These are phyloP conservation scores for Termitomyces sp. DNA, from an alignment of 768 basidiomycete genomes.

Conservation along the genomic window DNA sequence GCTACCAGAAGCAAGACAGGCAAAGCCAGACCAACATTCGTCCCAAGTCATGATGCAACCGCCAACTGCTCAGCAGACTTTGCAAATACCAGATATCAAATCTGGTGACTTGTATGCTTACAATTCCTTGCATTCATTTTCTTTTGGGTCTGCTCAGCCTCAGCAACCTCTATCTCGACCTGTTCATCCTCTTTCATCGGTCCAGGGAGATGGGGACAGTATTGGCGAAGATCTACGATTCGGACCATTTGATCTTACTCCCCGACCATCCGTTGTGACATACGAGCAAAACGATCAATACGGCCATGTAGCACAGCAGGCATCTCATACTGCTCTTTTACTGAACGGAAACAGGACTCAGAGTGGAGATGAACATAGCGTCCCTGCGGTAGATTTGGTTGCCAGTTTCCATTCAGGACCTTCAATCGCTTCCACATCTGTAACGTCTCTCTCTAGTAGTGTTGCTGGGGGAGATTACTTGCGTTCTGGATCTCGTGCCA, in stretches of 20 bases:
- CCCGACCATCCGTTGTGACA: slow-evolving; percentile 43
- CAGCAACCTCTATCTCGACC: slow-evolving; percentile 22
- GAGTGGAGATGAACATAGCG: slow-evolving; percentile 6
- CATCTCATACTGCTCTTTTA: slow-evolving; percentile 1
- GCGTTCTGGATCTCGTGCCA: slow-evolving; percentile 21
- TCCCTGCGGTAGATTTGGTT: slow-evolving; percentile 24
- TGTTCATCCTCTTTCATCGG: slow-evolving; percentile 31
- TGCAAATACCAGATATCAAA: slow-evolving; percentile 7
- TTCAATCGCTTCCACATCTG: slow-evolving; percentile 39
- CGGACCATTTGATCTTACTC: slow-evolving; percentile 37
- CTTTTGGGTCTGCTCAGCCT: slow-evolving; percentile 37
- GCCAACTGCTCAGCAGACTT: background rate
- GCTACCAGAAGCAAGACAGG: slow-evolving; percentile 6
- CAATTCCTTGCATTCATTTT: slow-evolving; percentile 40
- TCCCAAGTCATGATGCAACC: background rate
- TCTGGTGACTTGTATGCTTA: slow-evolving; percentile 30
- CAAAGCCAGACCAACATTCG: slow-evolving; percentile 8
- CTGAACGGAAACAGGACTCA: slow-evolving; percentile 1
- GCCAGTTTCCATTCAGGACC: slow-evolving; percentile 41
- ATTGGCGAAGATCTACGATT: slow-evolving; percentile 27
- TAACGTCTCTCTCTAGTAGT: slow-evolving; percentile 32
- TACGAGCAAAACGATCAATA: slow-evolving; percentile 16
- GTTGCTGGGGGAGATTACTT: slow-evolving; percentile 23
- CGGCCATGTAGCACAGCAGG: slow-evolving; percentile 27
- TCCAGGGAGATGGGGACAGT: slow-evolving; percentile 25